Percentiles rank a stretch among this genome's conserved stretches.
These are phyloP conservation scores for Chytriomyces sp. DNA, from an alignment of 192 early-diverging fungal species.

Conservation along the genomic window DNA sequence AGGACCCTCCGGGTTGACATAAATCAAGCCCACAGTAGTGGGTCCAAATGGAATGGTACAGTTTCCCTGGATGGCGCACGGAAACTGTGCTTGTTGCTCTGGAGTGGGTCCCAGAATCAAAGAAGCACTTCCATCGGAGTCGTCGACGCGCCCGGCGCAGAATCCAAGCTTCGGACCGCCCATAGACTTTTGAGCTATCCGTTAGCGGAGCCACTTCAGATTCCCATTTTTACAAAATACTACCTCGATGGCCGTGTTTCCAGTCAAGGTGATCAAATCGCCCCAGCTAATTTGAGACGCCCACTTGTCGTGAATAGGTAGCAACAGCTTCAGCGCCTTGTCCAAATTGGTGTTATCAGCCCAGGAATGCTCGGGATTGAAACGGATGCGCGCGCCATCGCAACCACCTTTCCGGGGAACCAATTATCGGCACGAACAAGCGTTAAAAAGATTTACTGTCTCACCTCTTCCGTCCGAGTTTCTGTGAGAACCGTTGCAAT, in stretches of 20 bases:
- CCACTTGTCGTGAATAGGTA: constrained; percentile 76
- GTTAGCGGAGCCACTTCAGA: too few species aligned
- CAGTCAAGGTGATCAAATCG: constrained; percentile 81
- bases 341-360: constrained; percentile 78
- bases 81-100: constrained; percentile 15
- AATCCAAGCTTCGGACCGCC: constrained; percentile 20
- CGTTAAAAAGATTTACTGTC: too few species aligned
- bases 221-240: not conserved
- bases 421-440: too few species aligned
- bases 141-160: constrained; percentile 27
- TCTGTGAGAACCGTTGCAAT: constrained; percentile 77
- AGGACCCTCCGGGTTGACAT: constrained; percentile 29
- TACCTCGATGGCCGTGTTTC: constrained; percentile 34
- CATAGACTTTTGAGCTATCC: constrained; percentile 25
- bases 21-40: constrained; percentile 30
- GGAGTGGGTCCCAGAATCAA: constrained; percentile 25
- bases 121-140: constrained; percentile 20
- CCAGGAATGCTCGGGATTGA: constrained; percentile 43
- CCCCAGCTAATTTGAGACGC: constrained; percentile 79
- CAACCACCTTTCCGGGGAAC: too few species aligned
- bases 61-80: constrained; percentile 29
- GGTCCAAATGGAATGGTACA: constrained; percentile 33
- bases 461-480: constrained; percentile 58
- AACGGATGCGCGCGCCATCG: constrained; percentile 69
- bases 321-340: constrained; percentile 70